Conservation (phyloP, 1,284 basidiomycete genomes). For the Leccinum colubrinum region DNA sequence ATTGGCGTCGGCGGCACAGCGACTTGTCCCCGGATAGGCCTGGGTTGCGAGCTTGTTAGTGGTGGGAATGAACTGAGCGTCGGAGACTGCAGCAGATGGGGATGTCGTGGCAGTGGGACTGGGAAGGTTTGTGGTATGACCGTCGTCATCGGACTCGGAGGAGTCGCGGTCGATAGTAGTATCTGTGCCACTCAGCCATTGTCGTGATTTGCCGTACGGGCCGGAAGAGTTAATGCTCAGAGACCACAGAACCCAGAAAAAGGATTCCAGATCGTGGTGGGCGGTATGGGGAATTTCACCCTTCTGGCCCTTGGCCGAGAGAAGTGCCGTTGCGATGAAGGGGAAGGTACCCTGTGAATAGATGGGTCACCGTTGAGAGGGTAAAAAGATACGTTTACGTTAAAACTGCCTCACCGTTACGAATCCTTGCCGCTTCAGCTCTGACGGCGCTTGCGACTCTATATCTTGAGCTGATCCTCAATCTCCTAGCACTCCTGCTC, state of each 20-base stretch:
- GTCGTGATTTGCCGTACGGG: neutral
- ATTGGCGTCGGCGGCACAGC: neutral
- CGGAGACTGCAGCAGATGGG: no score
- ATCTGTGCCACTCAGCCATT: neutral
- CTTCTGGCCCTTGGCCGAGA: neutral
- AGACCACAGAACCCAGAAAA: neutral
- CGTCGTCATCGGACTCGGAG: neutral
- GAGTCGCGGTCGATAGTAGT: neutral
- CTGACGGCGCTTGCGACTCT: neutral
- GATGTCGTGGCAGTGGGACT: neutral
- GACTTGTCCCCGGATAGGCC: neutral
- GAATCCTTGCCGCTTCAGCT: neutral
- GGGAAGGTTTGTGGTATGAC: neutral
- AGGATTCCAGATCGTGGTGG: neutral
- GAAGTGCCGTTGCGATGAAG: neutral
- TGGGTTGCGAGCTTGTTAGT: no score
- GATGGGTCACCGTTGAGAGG: neutral
- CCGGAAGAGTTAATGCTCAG: neutral
- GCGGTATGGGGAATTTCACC: neutral
- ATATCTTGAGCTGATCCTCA: neutral
- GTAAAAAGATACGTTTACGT: no score
- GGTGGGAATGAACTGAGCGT: no score
- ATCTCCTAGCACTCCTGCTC: neutral
- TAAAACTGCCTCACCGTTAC: neutral
- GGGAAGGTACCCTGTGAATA: neutral